These are phyloP conservation scores for Dicorynia guianensis DNA, from an alignment of 306 rosid genomes.

Conservation along the genomic window DNA sequence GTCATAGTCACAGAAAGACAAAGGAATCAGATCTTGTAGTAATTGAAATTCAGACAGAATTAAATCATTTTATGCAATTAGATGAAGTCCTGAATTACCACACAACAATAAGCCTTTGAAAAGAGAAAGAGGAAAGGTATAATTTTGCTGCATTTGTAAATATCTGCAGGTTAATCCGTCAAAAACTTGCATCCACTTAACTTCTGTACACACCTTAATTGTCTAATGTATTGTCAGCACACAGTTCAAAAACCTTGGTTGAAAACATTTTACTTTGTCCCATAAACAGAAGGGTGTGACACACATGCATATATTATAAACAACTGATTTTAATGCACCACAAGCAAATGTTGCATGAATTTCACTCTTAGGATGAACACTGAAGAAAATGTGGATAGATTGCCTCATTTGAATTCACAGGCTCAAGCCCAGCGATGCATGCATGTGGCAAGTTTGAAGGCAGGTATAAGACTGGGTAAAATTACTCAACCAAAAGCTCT, in stretches of 20 bases:
- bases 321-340: constrained; percentile 3
- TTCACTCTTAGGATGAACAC: background rate
- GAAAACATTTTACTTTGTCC: background rate
- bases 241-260: background rate
- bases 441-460: constrained; percentile 8
- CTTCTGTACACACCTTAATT: background rate
- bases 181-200: background rate
- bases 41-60: too few species aligned
- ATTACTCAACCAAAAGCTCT: background rate
- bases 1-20: too few species aligned
- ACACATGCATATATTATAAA: background rate
- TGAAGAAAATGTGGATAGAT: background rate
- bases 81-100: too few species aligned
- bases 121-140: constrained; percentile 6
- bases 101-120: background rate
- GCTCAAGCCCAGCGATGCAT: constrained; percentile 4
- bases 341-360: background rate
- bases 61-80: too few species aligned
- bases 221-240: constrained; percentile 1
- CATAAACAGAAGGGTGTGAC: background rate
- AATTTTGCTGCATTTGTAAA: background rate
- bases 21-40: too few species aligned
- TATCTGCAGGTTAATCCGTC: constrained; percentile 25
- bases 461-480: constrained; percentile 4
- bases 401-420: background rate